phyloP scores from a whole-genome alignment of 2,329 filamentous ascomycete species.

The Colletotrichum sp. region DNA sequence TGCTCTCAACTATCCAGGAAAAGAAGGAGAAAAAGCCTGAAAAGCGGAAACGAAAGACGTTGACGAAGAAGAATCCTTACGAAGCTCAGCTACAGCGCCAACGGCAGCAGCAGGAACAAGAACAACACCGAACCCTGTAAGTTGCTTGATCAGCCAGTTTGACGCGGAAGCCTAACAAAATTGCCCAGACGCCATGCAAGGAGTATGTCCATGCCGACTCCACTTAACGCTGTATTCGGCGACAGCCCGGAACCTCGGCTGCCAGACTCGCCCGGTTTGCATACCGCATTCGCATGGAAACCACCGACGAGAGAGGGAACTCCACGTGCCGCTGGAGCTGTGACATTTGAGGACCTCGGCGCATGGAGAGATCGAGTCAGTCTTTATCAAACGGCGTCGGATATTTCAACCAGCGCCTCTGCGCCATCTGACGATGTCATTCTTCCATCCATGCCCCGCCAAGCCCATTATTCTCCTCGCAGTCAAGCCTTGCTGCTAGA shows the following conservation, averaged over 20 bases:
- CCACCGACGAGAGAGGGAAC: neutral
- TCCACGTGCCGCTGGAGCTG: neutral
- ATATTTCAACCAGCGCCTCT: slow-evolving; percentile 3
- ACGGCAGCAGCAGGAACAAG: neutral
- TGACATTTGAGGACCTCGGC: neutral
- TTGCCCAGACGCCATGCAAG: neutral
- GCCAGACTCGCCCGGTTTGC: neutral
- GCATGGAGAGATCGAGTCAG: neutral
- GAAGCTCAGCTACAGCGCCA: neutral
- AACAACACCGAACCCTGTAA: neutral
- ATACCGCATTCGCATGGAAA: slow-evolving; percentile 1
- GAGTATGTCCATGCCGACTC: slow-evolving; percentile 11
- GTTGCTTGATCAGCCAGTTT: neutral
- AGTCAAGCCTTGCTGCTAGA: neutral
- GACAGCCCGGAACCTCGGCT: neutral
- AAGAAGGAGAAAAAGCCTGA: neutral
- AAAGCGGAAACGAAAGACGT: neutral
- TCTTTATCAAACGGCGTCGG: neutral
- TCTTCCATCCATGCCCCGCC: neutral
- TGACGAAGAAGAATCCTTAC: neutral
- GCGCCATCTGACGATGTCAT: neutral
- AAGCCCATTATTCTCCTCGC: neutral
- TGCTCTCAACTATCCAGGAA: neutral
- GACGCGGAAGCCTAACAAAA: neutral
- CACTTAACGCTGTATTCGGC: neutral